phyloP scores from a whole-genome alignment of 2,329 filamentous ascomycete species.

The Fusarium nurragi region DNA sequence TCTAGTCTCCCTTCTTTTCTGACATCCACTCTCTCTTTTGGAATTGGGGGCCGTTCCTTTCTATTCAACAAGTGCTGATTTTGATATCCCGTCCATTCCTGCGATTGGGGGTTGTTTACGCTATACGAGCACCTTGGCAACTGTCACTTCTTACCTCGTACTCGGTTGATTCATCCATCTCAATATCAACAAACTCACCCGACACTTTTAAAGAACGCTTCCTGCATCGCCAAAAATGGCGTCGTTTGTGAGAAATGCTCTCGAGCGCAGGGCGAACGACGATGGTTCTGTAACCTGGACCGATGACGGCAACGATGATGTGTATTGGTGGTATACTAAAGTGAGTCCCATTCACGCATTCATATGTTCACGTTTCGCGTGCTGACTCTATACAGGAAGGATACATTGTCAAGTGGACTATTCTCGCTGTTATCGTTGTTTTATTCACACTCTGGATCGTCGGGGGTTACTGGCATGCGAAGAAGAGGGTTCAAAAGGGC shows the following conservation, averaged over 20 bases:
- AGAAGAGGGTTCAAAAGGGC: slow-evolving; percentile 71
- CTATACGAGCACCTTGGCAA: slow-evolving; percentile 18
- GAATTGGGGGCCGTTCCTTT: slow-evolving; percentile 17
- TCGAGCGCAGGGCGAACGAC: slow-evolving; percentile 31
- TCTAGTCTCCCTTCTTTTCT: neutral
- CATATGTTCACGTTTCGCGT: neutral
- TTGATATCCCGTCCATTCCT: slow-evolving; percentile 16
- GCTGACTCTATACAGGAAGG: slow-evolving; percentile 59
- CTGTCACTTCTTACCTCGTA: slow-evolving; percentile 17
- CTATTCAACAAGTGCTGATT: slow-evolving; percentile 17
- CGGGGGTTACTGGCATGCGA: slow-evolving; percentile 76
- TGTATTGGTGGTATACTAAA: slow-evolving; percentile 46
- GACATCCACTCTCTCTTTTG: neutral
- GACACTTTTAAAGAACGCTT: neutral
- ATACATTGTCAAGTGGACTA: slow-evolving; percentile 74
- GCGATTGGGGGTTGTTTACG: slow-evolving; percentile 24
- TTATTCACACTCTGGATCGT: slow-evolving; percentile 70
- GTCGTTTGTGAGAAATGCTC: slow-evolving; percentile 26
- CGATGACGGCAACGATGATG: slow-evolving; percentile 28
- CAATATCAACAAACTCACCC: slow-evolving; percentile 20
- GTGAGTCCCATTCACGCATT: slow-evolving; percentile 32
- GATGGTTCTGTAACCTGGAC: slow-evolving; percentile 1
- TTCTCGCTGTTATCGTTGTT: slow-evolving; percentile 70
- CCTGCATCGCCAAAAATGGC: slow-evolving; percentile 27
- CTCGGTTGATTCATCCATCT: slow-evolving; percentile 1